Base-by-base conservation (phyloP, 768 basidiomycete species). In the Lentinula raphanica region DNA sequence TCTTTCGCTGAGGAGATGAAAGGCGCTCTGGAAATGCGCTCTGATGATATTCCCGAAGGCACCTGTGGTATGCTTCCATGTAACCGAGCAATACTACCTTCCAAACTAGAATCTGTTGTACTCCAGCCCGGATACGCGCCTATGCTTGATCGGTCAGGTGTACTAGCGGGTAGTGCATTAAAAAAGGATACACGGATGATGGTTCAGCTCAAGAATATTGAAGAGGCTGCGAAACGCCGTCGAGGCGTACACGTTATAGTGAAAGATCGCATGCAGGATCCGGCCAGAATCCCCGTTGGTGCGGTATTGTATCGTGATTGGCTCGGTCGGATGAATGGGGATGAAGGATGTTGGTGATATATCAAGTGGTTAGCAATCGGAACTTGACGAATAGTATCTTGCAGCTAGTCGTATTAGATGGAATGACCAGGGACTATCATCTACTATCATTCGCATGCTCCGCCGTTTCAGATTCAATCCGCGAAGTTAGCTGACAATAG, bases 1-100 rank as follows among this genome's bases (percentile, higher is more conserved):
- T 64, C 73, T 0, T 81, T 81, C 61, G 71, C 71, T 1, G 58
- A 71, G 5, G 80, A 81, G 62, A 65, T 81, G 27, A 69, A 72
- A 31, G 73, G 4, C 21, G 56, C 46, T 17, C 56, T 48, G 6
- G 56, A 57, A 21, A 28, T 28, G 23, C 25, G 57, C 19, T 29
- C 36, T 15, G 53, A 19, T n/a, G 29, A 23, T 15, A 38, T 58
- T 15, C 46, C 49, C 25, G 12, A 25, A 2, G 2, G 17, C 17
- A 5, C n/a, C n/a, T 23, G 9, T n/a, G 8, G 9, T 32, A n/a
- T 29, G 42, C 54, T 21, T 19, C 5, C 7, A 25, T 8, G n/a
- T 21, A 2, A 5, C 2, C 23, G 4, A 15, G 51, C 51, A 12
- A 53, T 3, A n/a, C 36, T 53, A 23, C 51, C 51, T 39, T 13